These are phyloP conservation scores for Scedosporium boydii DNA, from an alignment of 2,329 filamentous ascomycete genomes.

Conservation along the genomic window DNA sequence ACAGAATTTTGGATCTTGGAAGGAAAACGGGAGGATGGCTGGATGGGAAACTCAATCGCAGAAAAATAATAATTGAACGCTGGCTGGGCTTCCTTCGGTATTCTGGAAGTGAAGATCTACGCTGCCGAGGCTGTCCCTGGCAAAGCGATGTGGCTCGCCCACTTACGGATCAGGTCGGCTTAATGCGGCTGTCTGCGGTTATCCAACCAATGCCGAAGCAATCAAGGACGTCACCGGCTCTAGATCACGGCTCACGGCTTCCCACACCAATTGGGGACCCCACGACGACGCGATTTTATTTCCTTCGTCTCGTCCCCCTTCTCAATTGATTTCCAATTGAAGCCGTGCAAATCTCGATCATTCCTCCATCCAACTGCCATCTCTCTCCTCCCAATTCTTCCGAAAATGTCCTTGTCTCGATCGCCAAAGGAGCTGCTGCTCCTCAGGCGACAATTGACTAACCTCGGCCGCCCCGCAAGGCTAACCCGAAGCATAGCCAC, in stretches of 20 bases:
- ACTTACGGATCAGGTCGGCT: constrained; percentile 19
- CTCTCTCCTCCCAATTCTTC: constrained; percentile 5
- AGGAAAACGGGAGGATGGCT: not conserved
- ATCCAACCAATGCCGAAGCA: constrained; percentile 5
- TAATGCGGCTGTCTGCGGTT: constrained; percentile 34
- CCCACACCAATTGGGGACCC: too few relatives aligned
- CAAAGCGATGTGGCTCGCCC: constrained; percentile 6
- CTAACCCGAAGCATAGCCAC: constrained; percentile 48
- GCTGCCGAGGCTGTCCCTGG: not conserved
- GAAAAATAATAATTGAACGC: not conserved
- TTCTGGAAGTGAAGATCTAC: too few relatives aligned
- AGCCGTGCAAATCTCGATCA: not conserved
- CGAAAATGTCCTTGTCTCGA: constrained; percentile 37
- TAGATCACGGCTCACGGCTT: not conserved
- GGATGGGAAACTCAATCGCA: not conserved
- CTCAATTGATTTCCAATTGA: not conserved
- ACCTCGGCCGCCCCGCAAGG: constrained; percentile 17
- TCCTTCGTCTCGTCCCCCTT: too few relatives aligned
- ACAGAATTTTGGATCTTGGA: not conserved
- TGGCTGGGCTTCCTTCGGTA: constrained; percentile 6
- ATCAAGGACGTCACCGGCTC: not conserved
- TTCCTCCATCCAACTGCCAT: not conserved
- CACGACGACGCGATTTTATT: too few relatives aligned
- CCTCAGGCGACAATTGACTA: constrained; percentile 31
- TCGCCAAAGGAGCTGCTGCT: constrained; percentile 34